phyloP scores from a whole-genome alignment of 495 filamentous ascomycete genomes.

The Opeltia flavorubescens region DNA sequence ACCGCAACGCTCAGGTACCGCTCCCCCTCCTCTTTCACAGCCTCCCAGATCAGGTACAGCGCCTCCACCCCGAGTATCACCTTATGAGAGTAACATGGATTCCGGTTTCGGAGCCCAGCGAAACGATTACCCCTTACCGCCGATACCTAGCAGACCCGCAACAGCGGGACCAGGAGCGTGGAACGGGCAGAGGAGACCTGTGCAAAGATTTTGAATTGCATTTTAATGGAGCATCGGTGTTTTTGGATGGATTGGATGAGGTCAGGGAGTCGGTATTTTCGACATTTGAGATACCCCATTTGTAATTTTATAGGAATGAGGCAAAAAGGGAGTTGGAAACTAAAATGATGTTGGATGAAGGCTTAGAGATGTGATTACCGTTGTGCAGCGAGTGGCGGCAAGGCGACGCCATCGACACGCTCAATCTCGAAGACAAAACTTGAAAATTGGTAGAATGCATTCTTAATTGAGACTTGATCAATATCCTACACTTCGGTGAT shows the following conservation, averaged over 20 bases:
- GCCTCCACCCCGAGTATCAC: slow-evolving; percentile 7
- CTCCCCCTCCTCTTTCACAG: not conserved
- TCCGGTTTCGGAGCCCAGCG: slow-evolving; percentile 6
- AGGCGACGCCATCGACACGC: too few relatives aligned
- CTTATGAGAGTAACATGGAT: not conserved
- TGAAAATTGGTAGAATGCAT: too few relatives aligned
- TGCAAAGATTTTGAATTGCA: too few relatives aligned
- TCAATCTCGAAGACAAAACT: too few relatives aligned
- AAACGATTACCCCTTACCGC: too few relatives aligned
- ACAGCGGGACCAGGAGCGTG: slow-evolving; percentile 7
- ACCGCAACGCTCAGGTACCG: not conserved
- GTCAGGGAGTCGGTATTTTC: slow-evolving; percentile 97
- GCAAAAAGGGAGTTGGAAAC: not conserved
- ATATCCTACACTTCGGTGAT: too few relatives aligned
- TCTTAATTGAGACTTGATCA: too few relatives aligned
- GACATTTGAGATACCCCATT: slow-evolving; percentile 29
- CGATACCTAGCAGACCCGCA: slow-evolving; percentile 10
- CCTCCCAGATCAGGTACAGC: slow-evolving; percentile 13
- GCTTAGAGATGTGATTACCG: too few relatives aligned
- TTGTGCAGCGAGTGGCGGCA: too few relatives aligned
- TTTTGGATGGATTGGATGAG: slow-evolving; percentile 96
- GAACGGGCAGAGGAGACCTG: slow-evolving; percentile 3
- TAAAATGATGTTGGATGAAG: too few relatives aligned
- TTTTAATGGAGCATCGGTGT: too few relatives aligned
- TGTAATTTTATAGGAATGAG: not conserved